Conservation (phyloP, 371 early-diverging fungal species). For the Mortierella sp. region DNA sequence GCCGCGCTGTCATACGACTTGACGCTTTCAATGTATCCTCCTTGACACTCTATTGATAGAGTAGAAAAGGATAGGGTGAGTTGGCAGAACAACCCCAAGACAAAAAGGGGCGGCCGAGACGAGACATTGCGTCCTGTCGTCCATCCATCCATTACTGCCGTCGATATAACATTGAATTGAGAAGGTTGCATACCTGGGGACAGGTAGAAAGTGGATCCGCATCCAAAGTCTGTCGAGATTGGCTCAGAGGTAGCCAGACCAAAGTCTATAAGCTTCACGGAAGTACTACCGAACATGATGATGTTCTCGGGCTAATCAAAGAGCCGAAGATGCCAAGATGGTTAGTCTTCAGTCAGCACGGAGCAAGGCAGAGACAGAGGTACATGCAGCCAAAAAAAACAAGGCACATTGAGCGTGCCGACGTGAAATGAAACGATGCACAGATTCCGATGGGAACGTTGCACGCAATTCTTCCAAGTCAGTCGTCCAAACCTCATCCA, state of each 20-base stretch:
- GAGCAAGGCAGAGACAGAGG: too few relatives aligned
- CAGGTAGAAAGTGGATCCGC: conserved; percentile 93
- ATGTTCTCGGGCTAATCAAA: conserved; percentile 67
- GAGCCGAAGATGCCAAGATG: not conserved
- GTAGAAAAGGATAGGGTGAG: not conserved
- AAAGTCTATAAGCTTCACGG: conserved; percentile 92
- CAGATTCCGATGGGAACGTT: too few relatives aligned
- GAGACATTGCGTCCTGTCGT: not conserved
- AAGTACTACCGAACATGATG: conserved; percentile 60
- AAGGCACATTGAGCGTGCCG: too few relatives aligned
- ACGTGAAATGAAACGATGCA: too few relatives aligned
- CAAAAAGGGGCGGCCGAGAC: not conserved
- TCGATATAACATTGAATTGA: not conserved
- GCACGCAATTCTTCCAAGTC: too few relatives aligned
- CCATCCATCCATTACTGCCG: not conserved
- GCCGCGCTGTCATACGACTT: conserved; percentile 78
- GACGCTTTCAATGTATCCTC: conserved; percentile 63
- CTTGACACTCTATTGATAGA: conserved; percentile 75
- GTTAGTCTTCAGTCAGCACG: too few relatives aligned
- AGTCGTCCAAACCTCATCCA: too few relatives aligned
- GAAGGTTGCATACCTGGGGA: conserved; percentile 73
- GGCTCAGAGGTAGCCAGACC: conserved; percentile 87
- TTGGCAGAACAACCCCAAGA: conserved; percentile 1
- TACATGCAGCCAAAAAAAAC: not conserved
- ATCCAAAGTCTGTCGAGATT: conserved; percentile 84